Base-by-base conservation (phyloP, 176 grass and related monocot genomes). In the Oryza longistaminata region DNA sequence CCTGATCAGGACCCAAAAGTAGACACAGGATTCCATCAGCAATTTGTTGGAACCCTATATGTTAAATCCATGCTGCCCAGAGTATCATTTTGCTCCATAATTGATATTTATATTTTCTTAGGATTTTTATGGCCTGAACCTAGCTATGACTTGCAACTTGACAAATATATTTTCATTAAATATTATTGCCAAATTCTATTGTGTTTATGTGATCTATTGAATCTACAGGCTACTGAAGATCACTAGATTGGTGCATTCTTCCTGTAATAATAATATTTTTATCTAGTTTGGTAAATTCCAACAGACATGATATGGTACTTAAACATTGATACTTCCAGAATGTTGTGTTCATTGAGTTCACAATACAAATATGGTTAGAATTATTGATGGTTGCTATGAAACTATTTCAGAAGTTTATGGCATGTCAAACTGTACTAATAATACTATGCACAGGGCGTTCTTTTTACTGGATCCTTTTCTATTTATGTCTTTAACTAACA, bases 341-440 rank as follows among this genome's bases (percentile, higher is more conserved):
- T 50, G 2, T 50, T 50, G 62, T 64, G 53, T 77, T 39, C 52
- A 61, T 58, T 48, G 6, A 33, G 44, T 55, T 55, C 73, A 46
- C 68, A 65, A 76, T 13, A 71, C 37, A 70, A 11, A 40, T 24
- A 64, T 48, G 10, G 29, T 12, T 49, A 76, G 13, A 49, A 82
- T 76, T 64, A 76, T 71, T 76, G 40, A 70, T 48, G 21, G 6
- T 77, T 77, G 26, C 7, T 77, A 39, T 29, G 13, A 34, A 14
- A 61, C 68, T 67, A 7, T 71, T 34, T 66, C 40, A 74, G 15
- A 88, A 82, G 66, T 72, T n/a, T 83, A 3, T 77, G 35, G 10
- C 52, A 53, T 62, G 24, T 58, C 14, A 74, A 70, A 58, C 52
- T 7, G 52, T 53, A 53, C 16, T 53, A 22, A 15, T 68, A 81